Base-by-base conservation (phyloP, 257 asterid genomes). In the Solanum paucissectum region DNA sequence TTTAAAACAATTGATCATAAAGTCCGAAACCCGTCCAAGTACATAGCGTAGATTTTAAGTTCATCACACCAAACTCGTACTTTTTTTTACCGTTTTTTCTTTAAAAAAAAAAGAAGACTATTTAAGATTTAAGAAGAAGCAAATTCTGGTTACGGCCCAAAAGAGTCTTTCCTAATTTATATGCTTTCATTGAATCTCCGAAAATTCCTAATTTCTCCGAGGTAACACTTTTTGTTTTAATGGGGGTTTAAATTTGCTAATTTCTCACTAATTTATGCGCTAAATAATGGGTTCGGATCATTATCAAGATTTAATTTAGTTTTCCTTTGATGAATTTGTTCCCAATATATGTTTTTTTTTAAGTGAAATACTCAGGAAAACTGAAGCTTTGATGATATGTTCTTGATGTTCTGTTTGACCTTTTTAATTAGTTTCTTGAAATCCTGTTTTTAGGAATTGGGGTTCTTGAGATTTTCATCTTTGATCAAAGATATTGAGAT, bases 191-290 rank as follows among this genome's bases (percentile, higher is more conserved):
- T n/a, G 88, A 72, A 33, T 87, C 84, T 60, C 38, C 91, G 3
- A 32, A 75, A 77, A 52, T 77, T 90, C 79, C 90, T 33, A 58
- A 60, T 87, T 89, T 55, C 84, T 7, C 87, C 84, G 32, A 86
- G 94, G 94, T 93, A 49, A 62, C 89, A 89, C 87, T 87, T 92
- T 25, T 79, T 6, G 5, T n/a, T 69, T 29, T 37, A 37, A 72
- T 32, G 38, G 38, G 12, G 8, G 20, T 69, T 69, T 8, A 69
- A 72, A 72, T 74, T 74, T 76, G 58, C 6, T 18, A n/a, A n/a
- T 76, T 76, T 38, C 34, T 42, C 58, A 38, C 72, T 64, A 11
- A 13, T 64, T 64, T 64, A 64, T 64, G 33, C 16, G 18, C 11
- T 64, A n/a, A 64, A 64, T 64, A 9, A n/a, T 11, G 72, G 72